Base-by-base conservation (phyloP, 2,329 filamentous ascomycete genomes). In the Talaromyces sp. region DNA sequence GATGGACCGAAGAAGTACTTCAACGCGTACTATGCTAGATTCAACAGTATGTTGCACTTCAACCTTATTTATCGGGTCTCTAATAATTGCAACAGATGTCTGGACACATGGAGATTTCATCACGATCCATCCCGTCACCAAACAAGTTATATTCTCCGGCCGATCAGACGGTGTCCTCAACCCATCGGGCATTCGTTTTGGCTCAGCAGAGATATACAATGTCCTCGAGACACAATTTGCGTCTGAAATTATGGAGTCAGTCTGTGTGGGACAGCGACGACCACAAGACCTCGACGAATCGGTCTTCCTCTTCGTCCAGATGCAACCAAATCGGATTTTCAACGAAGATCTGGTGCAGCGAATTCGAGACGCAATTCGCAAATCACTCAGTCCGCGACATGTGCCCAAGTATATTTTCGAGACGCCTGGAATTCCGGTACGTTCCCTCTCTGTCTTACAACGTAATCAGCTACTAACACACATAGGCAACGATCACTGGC, bases 21-120 rank as follows among this genome's bases (percentile, higher is more conserved):
- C 54, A 71, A 75, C 65, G 73, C 75, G 3, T 78, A 90, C 75
- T 90, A 89, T 71, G 82, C 80, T 1, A 84, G 87, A 57, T 90
- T 87, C 77, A 78, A 83, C 7, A 79, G 72, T 73, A 60, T 63
- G 67, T 48, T 47, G 2, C n/a, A 45, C 8, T 22, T 10, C 41
- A 3, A 22, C 3, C n/a, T 10, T 8, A 3, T 37, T 37, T 22
- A 19, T 2, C 41, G 9, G n/a, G 41, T 45, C 8, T n/a, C 41
- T 33, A 39, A 16, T 10, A 11, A 3, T 50, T 48, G 22, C 8
- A 11, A 31, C 45, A 73, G 74, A 87, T 63, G 90, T 91, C 1
- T 95, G 91, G 92, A 90, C 90, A 0, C 92, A 95, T 68, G 91
- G 91, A 24, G 92, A 95, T 72, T 94, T 93, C 74, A 88, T 91